These are phyloP conservation scores for Bidens hawaiensis DNA, from an alignment of 140 eudicot species.

Conservation along the genomic window DNA sequence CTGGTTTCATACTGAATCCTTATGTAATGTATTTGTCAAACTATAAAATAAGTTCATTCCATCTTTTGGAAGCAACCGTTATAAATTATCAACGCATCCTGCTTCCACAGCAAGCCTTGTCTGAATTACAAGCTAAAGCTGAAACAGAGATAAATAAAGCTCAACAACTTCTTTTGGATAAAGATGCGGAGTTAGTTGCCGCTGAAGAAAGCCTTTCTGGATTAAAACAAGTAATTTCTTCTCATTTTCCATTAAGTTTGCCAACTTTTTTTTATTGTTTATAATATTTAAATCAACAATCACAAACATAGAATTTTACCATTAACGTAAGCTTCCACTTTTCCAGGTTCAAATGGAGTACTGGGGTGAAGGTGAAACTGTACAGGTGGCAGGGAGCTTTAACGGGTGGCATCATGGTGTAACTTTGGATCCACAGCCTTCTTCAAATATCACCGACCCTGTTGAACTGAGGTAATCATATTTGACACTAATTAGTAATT, in stretches of 20 bases:
- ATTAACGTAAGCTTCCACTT: constrained; percentile 18
- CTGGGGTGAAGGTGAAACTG: constrained; percentile 68
- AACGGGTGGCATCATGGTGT: constrained; percentile 91
- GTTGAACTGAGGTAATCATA: constrained; percentile 60
- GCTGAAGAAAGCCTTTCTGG: constrained; percentile 84
- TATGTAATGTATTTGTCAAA: neutral
- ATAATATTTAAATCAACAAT: neutral
- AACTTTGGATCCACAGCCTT: constrained; percentile 57
- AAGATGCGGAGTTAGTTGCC: constrained; percentile 71
- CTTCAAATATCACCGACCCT: constrained; percentile 48
- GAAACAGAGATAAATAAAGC: constrained; percentile 75
- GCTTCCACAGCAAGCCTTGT: constrained; percentile 53
- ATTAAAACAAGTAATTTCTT: constrained; percentile 55
- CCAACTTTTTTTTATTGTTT: neutral
- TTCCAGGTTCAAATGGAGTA: constrained; percentile 75
- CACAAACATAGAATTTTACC: neutral
- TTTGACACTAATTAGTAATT: too few species aligned
- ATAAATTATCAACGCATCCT: neutral
- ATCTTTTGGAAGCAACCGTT: neutral
- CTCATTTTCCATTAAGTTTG: neutral
- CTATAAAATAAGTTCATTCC: neutral
- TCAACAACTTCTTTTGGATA: constrained; percentile 58
- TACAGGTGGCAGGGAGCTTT: constrained; percentile 96
- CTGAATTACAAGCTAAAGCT: constrained; percentile 70
- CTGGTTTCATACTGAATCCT: neutral